phyloP scores from a whole-genome alignment of 2,329 filamentous ascomycete species.

The Xylaria sp. region DNA sequence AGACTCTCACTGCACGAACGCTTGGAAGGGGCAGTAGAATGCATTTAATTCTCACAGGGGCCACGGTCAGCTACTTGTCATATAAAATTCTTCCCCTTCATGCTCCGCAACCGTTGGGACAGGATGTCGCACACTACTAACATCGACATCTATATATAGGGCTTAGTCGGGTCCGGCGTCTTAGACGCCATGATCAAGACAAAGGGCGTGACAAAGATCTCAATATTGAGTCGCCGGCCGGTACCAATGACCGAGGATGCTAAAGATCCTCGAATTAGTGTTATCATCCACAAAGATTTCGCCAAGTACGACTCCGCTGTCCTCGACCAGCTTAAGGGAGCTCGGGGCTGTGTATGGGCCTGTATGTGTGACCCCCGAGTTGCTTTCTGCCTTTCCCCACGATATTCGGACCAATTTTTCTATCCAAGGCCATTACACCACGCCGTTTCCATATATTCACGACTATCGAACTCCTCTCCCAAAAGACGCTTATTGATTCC shows the following conservation, averaged over 20 bases:
- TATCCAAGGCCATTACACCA: no score
- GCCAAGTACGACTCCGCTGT: slow-evolving; percentile 61
- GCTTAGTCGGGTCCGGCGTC: slow-evolving; percentile 65
- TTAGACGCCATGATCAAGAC: slow-evolving; percentile 66
- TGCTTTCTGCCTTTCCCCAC: neutral
- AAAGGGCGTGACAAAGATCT: slow-evolving; percentile 65
- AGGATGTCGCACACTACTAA: neutral
- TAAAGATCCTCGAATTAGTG: slow-evolving; percentile 64
- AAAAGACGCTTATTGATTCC: neutral
- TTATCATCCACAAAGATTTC: slow-evolving; percentile 74
- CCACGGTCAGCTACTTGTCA: slow-evolving; percentile 20
- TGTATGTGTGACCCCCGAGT: slow-evolving; percentile 28
- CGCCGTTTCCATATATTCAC: no score
- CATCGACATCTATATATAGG: slow-evolving; percentile 40
- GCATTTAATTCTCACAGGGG: slow-evolving; percentile 30
- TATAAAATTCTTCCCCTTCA: neutral
- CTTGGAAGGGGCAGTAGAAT: neutral
- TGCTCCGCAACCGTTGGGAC: neutral
- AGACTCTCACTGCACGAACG: neutral
- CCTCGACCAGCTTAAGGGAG: slow-evolving; percentile 65
- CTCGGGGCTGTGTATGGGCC: slow-evolving; percentile 75
- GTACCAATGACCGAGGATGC: slow-evolving; percentile 65
- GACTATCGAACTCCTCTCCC: no score
- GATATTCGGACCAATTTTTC: no score
- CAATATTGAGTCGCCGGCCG: slow-evolving; percentile 65